Base-by-base conservation (phyloP, 2,329 filamentous ascomycete genomes). In the Ophiocordyceps australis region DNA sequence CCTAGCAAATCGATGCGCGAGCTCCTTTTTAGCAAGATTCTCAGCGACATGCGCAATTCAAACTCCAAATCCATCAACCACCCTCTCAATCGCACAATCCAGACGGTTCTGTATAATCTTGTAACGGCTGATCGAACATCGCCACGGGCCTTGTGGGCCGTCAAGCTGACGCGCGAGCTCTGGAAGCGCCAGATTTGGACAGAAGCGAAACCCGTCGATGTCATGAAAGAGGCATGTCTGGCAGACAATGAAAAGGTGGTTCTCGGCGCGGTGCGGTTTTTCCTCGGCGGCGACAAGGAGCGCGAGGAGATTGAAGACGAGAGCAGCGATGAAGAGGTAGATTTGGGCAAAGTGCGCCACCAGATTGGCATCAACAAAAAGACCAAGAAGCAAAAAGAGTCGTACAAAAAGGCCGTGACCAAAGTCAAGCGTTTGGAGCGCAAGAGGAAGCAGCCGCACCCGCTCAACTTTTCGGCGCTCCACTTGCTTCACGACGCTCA, bases 161-260 rank as follows among this genome's bases (percentile, higher is more conserved):
- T 94, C 32, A 94, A 94, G 51, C 67, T 98, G 35, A 92, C 85
- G 4, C 68, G 86, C 33, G 89, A 98, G 55, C 59, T 98, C 43
- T 98, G 89, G 89, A 92, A 85, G 53, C 69, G 86, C 24, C 85
- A 94, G 40, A 74, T 95, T 35, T 98, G 89, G 89, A 82, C 79
- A 8, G 89, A 98, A 41, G 70, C 83, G 3, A 89, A 85, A 47
- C 74, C 86, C 0, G 89, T 95, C n/a, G 83, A 93, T 42, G 80
- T 95, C 36, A 95, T 98, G 85, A 92, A 92, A 53, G 79, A 93
- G 52, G 83, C 86, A 0, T 74, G 76, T 28, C 55, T 98, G 29
- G 73, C 81, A 4, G 77, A 93, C 26, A 92, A 94, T 38, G 81
- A 91, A 40, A 98, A 98, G 54, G 83, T 95, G 4, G 70, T 89